These are phyloP conservation scores for Inga oerstediana DNA, from an alignment of 306 rosid genomes.

Conservation along the genomic window DNA sequence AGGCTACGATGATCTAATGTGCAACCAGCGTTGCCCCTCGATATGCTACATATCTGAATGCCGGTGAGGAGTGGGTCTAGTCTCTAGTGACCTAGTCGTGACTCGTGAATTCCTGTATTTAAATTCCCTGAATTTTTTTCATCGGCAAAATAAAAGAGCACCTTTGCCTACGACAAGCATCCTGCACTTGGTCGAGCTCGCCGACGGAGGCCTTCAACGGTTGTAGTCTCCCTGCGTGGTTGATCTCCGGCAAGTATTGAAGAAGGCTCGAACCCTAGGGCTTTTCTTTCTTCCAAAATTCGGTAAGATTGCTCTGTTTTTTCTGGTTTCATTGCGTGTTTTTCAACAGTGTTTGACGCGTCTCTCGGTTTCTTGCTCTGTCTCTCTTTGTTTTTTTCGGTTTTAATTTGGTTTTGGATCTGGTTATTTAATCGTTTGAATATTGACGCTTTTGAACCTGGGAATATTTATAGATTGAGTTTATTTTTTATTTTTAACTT, in stretches of 20 bases:
- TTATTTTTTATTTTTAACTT: no score
- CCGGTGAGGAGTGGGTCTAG: no score
- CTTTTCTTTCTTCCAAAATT: background rate
- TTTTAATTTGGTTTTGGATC: background rate
- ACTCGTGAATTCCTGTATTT: no score
- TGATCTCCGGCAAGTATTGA: background rate
- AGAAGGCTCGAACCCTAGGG: background rate
- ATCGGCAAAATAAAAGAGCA: background rate
- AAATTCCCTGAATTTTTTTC: background rate
- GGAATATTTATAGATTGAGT: background rate
- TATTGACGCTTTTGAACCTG: background rate
- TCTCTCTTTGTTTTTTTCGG: no score
- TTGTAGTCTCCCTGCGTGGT: background rate
- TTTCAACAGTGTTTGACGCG: background rate
- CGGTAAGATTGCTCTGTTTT: background rate
- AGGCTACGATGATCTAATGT: no score
- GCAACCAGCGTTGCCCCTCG: no score
- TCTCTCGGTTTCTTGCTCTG: background rate
- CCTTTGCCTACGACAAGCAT: background rate
- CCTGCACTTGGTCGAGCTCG: background rate
- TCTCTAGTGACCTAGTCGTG: no score
- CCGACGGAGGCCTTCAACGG: background rate
- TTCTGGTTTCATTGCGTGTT: background rate
- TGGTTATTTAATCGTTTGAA: background rate
- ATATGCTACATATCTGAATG: no score